A percentile compares a stretch with the other conserved stretches of the same genome.
Evolutionary conservation across 2,329 filamentous ascomycete species (phyloP).

Genomic region (Ophiostoma montium): DNA sequence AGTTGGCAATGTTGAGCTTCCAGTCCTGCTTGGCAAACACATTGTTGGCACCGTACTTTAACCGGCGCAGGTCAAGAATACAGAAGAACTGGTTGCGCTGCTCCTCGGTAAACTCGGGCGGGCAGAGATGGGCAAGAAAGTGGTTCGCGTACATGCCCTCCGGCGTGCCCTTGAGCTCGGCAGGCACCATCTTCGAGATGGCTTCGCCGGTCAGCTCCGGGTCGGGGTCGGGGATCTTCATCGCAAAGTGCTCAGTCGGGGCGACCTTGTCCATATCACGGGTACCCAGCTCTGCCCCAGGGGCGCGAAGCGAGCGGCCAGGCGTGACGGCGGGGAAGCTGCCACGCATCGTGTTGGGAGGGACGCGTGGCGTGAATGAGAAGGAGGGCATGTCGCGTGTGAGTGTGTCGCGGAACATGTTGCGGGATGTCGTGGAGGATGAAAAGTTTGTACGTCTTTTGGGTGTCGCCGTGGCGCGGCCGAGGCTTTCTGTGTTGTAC

Average conservation of each 20-base stretch:
- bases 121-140: conserved; percentile 42
- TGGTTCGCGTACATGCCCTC: conserved; percentile 47
- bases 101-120: conserved; percentile 41
- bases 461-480: conserved; percentile 10
- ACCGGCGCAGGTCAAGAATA: conserved; percentile 44
- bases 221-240: conserved; percentile 45
- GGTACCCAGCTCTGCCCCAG: conserved; percentile 31
- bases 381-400: conserved; percentile 17
- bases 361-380: conserved; percentile 31
- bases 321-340: conserved; percentile 34
- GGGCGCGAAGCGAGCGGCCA: conserved; percentile 28
- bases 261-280: conserved; percentile 35
- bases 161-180: conserved; percentile 31
- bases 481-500: conserved; percentile 1
- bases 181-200: conserved; percentile 38
- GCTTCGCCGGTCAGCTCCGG: conserved; percentile 41
- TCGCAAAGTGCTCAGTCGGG: conserved; percentile 38
- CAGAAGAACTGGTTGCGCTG: conserved; percentile 50
- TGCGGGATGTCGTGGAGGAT: conserved; percentile 19
- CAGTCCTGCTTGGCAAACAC: conserved; percentile 47
- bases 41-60: conserved; percentile 48
- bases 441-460: conserved; percentile 19
- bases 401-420: conserved; percentile 20
- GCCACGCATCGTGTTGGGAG: conserved; percentile 31
- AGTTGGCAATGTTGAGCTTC: conserved; percentile 48